phyloP scores from a whole-genome alignment of 192 early-diverging fungal species.

The Mortierella claussenii region DNA sequence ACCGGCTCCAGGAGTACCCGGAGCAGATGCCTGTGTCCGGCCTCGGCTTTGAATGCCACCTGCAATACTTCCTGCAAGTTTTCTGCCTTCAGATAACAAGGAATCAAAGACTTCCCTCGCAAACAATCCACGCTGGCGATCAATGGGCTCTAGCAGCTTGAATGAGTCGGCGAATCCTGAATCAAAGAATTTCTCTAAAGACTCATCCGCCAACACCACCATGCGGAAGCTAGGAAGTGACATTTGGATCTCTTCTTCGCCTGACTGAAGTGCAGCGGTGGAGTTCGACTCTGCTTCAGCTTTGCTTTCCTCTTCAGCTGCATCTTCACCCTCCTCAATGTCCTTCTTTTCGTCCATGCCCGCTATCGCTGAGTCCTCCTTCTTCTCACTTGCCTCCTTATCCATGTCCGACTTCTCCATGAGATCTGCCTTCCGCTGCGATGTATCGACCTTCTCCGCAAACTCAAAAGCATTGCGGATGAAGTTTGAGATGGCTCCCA shows the following conservation, averaged over 20 bases:
- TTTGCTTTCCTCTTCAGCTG: too few relatives aligned
- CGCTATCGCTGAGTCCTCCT: constrained; percentile 1
- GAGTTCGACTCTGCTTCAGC: constrained; percentile 11
- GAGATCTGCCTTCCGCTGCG: constrained; percentile 1
- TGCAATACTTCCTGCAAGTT: constrained; percentile 58
- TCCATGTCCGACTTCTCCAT: constrained; percentile 22
- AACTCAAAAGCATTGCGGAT: constrained; percentile 72
- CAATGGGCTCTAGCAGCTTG: constrained; percentile 67
- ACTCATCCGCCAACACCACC: constrained; percentile 87
- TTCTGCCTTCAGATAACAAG: constrained; percentile 62
- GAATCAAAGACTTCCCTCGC: constrained; percentile 69
- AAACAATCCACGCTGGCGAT: constrained; percentile 61
- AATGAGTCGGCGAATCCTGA: constrained; percentile 69
- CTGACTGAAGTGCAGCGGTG: neutral
- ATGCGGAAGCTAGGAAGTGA: constrained; percentile 67
- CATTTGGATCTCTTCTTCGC: constrained; percentile 52
- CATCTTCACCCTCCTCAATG: neutral
- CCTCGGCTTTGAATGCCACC: constrained; percentile 33
- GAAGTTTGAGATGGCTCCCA: constrained; percentile 68
- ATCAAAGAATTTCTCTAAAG: constrained; percentile 88
- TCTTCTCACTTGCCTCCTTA: neutral
- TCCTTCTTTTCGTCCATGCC: neutral
- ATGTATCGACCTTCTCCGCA: constrained; percentile 49
- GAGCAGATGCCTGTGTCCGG: constrained; percentile 3
- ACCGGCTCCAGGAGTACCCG: neutral